These are phyloP conservation scores for Synura sp. DNA, from an alignment of 352 stramenopile genomes.

Conservation along the genomic window DNA sequence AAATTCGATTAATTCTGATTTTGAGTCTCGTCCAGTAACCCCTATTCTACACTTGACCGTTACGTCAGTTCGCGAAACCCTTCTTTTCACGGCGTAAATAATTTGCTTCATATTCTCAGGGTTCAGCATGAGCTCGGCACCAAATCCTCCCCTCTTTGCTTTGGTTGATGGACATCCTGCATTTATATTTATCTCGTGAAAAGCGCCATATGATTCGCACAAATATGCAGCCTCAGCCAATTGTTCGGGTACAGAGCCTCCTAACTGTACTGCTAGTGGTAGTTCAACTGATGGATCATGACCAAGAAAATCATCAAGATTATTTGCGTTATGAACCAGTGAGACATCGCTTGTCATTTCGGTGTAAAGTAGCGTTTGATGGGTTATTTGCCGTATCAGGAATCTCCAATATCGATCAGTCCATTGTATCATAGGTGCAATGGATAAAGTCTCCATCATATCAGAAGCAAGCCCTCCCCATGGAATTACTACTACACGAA, in stretches of 20 bases:
- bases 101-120: background rate
- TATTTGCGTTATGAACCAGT: background rate
- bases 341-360: constrained; percentile 27
- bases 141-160: constrained; percentile 25
- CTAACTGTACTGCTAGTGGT: constrained; percentile 21
- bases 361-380: constrained; percentile 16
- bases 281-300: background rate
- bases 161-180: constrained; percentile 13
- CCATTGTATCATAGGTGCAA: constrained; percentile 27
- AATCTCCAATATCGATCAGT: constrained; percentile 14
- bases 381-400: constrained; percentile 17
- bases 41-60: constrained; percentile 34
- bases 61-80: background rate
- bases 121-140: constrained; percentile 26
- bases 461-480: no score
- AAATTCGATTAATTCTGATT: background rate
- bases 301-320: constrained; percentile 3
- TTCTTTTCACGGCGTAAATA: background rate
- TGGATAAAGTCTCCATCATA: background rate
- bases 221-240: background rate
- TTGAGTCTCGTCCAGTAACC: background rate
- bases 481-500: no score
- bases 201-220: background rate
- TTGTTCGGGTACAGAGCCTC: background rate
- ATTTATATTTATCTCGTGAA: constrained; percentile 35